phyloP scores from a whole-genome alignment of 2,329 filamentous ascomycete genomes.

The Trichoderma citrinoviride region DNA sequence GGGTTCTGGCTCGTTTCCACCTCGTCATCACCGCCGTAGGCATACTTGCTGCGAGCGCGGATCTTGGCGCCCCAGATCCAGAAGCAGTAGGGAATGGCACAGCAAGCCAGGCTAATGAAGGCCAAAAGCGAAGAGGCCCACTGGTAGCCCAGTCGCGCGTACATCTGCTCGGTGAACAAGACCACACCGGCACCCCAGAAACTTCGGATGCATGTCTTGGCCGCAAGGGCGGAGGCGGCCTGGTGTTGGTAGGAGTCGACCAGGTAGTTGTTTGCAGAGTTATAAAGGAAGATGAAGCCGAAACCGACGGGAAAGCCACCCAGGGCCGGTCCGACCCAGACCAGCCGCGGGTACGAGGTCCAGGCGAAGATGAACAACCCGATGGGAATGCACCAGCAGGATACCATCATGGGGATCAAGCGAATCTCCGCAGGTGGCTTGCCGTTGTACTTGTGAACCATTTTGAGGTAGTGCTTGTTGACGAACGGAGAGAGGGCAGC shows the following conservation, averaged over 20 bases:
- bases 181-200: slow-evolving; percentile 79
- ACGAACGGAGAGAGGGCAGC: slow-evolving; percentile 67
- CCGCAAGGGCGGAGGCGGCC: slow-evolving; percentile 76
- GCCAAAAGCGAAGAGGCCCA: slow-evolving; percentile 73
- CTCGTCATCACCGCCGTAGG: slow-evolving; percentile 59
- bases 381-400: slow-evolving; percentile 67
- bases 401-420: slow-evolving; percentile 78
- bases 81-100: slow-evolving; percentile 79
- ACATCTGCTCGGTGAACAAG: slow-evolving; percentile 82
- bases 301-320: slow-evolving; percentile 73
- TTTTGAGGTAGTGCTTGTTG: slow-evolving; percentile 75
- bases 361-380: slow-evolving; percentile 59
- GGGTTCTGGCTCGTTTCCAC: slow-evolving; percentile 22
- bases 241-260: slow-evolving; percentile 65
- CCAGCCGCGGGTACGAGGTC: slow-evolving; percentile 61
- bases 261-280: slow-evolving; percentile 73
- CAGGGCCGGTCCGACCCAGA: slow-evolving; percentile 70
- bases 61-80: slow-evolving; percentile 74
- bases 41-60: slow-evolving; percentile 66
- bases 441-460: slow-evolving; percentile 62
- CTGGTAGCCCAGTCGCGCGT: slow-evolving; percentile 65
- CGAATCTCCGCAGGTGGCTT: slow-evolving; percentile 74
- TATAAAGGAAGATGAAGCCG: slow-evolving; percentile 82
- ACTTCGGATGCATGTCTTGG: slow-evolving; percentile 75
- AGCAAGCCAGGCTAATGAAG: slow-evolving; percentile 74